Percentiles rank a stretch among this genome's conserved stretches.
These are phyloP conservation scores for Sporothrix mexicana DNA, from an alignment of 2,329 filamentous ascomycete genomes.

Conservation along the genomic window DNA sequence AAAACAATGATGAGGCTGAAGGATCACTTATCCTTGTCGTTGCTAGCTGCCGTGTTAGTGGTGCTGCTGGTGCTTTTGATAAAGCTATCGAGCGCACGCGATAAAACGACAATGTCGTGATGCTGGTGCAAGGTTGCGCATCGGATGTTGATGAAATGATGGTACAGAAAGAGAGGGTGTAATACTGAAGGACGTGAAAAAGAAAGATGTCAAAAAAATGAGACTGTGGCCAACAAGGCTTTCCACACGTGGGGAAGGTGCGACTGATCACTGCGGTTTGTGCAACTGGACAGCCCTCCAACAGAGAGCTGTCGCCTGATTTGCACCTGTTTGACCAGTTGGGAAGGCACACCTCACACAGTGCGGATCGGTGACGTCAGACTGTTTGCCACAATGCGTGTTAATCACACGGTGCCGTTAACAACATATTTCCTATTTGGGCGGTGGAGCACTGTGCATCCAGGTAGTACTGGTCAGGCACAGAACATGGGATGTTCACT, in stretches of 20 bases:
- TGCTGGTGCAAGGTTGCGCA: neutral
- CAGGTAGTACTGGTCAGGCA: neutral
- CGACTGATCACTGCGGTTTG: neutral
- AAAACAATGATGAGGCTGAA: neutral
- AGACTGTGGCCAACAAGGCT: constrained; percentile 5
- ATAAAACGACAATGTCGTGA: neutral
- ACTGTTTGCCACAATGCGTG: constrained; percentile 13
- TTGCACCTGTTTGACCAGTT: neutral
- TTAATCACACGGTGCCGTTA: neutral
- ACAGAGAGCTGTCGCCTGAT: constrained; percentile 6
- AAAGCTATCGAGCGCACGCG: too few species aligned
- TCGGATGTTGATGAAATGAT: neutral
- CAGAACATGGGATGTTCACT: neutral
- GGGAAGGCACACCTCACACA: constrained; percentile 27
- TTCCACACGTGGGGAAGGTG: constrained; percentile 1
- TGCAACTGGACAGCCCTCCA: neutral
- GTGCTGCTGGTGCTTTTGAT: neutral
- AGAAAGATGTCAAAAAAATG: neutral
- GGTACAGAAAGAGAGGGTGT: neutral
- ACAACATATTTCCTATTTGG: constrained; percentile 25
- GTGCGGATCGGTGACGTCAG: constrained; percentile 25
- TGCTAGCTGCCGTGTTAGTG: neutral
- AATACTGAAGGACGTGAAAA: neutral
- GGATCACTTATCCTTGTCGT: neutral
- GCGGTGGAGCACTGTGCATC: constrained; percentile 17